Percentiles rank a stretch among this genome's conserved stretches.
phyloP scores from a whole-genome alignment of 192 early-diverging fungal genomes.

The Lunasporangiospora selenospora region DNA sequence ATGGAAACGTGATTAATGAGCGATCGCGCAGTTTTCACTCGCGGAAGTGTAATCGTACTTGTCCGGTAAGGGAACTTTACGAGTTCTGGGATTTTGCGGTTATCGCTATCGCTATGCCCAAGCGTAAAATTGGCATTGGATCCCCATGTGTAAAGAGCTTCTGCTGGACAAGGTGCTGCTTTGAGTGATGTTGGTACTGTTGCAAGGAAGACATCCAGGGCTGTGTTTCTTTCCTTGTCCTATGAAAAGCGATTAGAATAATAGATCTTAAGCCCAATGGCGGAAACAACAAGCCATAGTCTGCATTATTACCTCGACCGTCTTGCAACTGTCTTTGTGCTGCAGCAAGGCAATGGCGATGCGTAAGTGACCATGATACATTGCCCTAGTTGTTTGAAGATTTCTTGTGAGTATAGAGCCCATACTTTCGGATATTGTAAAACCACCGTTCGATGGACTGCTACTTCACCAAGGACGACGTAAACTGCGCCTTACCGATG shows the following conservation, averaged over 20 bases:
- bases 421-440: not conserved
- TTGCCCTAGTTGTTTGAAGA: constrained; percentile 50
- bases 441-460: not conserved
- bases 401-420: too few relatives aligned
- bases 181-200: constrained; percentile 29
- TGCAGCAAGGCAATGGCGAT: constrained; percentile 56
- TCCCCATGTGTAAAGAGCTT: constrained; percentile 76
- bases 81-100: constrained; percentile 67
- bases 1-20: constrained; percentile 51
- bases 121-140: constrained; percentile 72
- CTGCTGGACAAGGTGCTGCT: constrained; percentile 27
- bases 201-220: constrained; percentile 48
- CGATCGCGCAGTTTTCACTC: constrained; percentile 20
- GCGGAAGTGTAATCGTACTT: constrained; percentile 35
- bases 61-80: constrained; percentile 52
- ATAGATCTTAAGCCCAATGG: not conserved
- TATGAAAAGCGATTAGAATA: constrained; percentile 14
- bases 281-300: not conserved
- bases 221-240: constrained; percentile 55
- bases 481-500: constrained; percentile 67
- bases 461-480: too few relatives aligned
- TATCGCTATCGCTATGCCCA: constrained; percentile 70
- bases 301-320: constrained; percentile 47
- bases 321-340: constrained; percentile 56
- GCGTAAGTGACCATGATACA: constrained; percentile 65